Evolutionary conservation across 495 filamentous ascomycete genomes (phyloP).

Genomic region (Aspergillus heteromorphus): DNA sequence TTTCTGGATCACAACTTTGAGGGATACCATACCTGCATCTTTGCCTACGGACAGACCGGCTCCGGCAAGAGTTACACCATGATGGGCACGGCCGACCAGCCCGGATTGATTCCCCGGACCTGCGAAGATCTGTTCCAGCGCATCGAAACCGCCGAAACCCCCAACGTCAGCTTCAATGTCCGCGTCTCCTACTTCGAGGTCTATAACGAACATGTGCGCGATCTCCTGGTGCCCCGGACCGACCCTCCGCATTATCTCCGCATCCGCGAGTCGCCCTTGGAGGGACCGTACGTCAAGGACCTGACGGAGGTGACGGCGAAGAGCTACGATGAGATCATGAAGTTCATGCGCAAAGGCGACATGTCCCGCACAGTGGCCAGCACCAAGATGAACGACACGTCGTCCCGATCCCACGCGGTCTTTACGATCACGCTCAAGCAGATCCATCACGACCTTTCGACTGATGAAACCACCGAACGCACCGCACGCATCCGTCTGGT

Average conservation of each 20-base stretch:
- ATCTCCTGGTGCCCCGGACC: conserved; percentile 74
- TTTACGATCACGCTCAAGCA: conserved; percentile 98
- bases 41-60: conserved; percentile 97
- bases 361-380: conserved; percentile 82
- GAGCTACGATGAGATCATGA: conserved; percentile 75
- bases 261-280: conserved; percentile 89
- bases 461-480: conserved; percentile 92
- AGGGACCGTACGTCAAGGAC: conserved; percentile 97
- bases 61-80: conserved; percentile 98
- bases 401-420: conserved; percentile 87
- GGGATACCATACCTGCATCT: conserved; percentile 98
- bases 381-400: conserved; percentile 99
- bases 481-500: conserved; percentile 91
- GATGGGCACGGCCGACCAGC: conserved; percentile 89
- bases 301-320: conserved; percentile 87
- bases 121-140: conserved; percentile 95
- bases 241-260: conserved; percentile 88
- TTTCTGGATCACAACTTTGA: conserved; percentile 99
- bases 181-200: conserved; percentile 98
- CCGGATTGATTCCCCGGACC: conserved; percentile 92
- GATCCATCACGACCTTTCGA: conserved; percentile 89
- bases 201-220: conserved; percentile 98
- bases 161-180: conserved; percentile 91
- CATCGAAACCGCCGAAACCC: conserved; percentile 76
- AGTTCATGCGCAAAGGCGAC: conserved; percentile 87